Base-by-base conservation (phyloP, 345 rosid genomes). In the Eucalyptus microcorys region DNA sequence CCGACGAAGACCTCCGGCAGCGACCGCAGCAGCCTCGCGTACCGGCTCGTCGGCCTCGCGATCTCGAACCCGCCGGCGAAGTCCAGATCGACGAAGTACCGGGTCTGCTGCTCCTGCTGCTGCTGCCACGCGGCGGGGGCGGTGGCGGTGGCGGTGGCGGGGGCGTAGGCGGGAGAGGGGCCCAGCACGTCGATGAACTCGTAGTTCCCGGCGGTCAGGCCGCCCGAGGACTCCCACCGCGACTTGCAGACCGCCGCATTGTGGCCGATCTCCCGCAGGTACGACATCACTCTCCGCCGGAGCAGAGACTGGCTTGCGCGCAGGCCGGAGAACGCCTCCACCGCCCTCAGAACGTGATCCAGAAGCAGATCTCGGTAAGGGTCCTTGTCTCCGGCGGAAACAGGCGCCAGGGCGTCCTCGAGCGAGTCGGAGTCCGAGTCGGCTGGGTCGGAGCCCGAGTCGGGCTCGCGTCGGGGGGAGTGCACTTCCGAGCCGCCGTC, bases 171-270 rank as follows among this genome's bases (percentile, higher is more conserved):
- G 14, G 81, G 21, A 24, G 84, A 24, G 15, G 47, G 3, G 15
- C 16, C 43, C 47, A 76, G 84, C 84, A 96, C 96, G 91, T 97
- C 99, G 92, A 97, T 93, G 91, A 96, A 96, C 88, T 97, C 99
- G 91, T 95, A 92, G 91, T 80, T 94, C 0, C 99, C 99, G 87
- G 94, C 94, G 11, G 92, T 90, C 19, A 95, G 86, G 5, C 94
- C 94, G 4, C 96, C 93, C n/a, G 94, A 93, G 52, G 98, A 89
- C 14, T 90, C 92, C 99, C 99, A 97, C 59, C 92, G 93, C 7
- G 98, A 96, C 93, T 95, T 95, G 90, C 99, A 96, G 90, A 95
- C 93, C 55, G 98, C 99, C 10, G 99, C 99, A 96, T 94, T 96
- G 93, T 95, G 93, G 7, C 98, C 99, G 7, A 89, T 86, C 47